Evolutionary conservation across 345 rosid genomes (phyloP), one percentile per base, ranked within the genome.

Genomic region (Mercurialis annua): DNA sequence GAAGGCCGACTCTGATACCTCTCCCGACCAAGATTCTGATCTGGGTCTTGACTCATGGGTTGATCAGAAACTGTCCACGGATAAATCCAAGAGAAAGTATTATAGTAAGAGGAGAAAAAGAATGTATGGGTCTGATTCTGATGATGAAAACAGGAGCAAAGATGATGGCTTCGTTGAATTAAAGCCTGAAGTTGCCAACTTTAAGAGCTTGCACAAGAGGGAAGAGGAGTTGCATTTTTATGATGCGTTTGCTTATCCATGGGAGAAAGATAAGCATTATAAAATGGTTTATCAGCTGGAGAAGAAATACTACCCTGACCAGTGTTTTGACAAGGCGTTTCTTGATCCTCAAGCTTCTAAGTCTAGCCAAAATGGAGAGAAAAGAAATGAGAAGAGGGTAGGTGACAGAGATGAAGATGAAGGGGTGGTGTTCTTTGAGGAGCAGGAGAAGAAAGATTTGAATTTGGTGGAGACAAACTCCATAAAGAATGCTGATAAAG

Each of bases 211-310:
- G 67, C 98, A 94, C 71, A 81, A 94, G 83, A 87, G 97, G 47
- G 96, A 94, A 71, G 95, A 91, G 80, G 96, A 91, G 65, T 69
- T 94, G 77, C 91, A 87, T 73, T 89, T 94, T 44, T 80, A 89
- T 53, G 96, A 94, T 67, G 40, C 92, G 3, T 89, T 94, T 78
- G 87, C 96, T 42, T 87, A 85, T 74, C 98, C 99, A 0, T 91
- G 98, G 99, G 96, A 91, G 81, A 89, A 89, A 71, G 89, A 89
- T 65, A 87, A 87, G 87, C 99, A 91, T 82, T 94, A 94, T 76
- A 91, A 87, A 84, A 91, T 89, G 99, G 96, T 89, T 62, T 86
- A 87, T 83, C 89, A 94, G 84, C 69, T 89, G 72, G 99, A 94
- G 83, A 91, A 94, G 89, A 94, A 91, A 86, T 94, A 85, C 81